Conservation (phyloP, 495 filamentous ascomycete species). For the Glarea lozoyensis region DNA sequence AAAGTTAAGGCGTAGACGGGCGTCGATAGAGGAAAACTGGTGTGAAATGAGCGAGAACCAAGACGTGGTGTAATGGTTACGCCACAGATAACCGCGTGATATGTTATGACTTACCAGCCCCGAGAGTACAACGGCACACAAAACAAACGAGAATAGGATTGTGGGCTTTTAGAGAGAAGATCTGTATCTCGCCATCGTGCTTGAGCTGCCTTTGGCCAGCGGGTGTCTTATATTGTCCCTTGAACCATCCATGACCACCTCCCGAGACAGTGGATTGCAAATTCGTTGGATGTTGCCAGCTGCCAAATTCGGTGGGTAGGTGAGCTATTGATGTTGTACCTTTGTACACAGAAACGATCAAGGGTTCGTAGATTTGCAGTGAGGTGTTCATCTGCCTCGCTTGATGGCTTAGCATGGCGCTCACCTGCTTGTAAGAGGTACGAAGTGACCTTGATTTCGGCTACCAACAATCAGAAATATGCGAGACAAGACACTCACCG, state of each 20-base stretch:
- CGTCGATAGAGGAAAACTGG: background rate
- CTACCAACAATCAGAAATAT: background rate
- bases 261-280: slow-evolving; percentile 3
- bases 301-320: background rate
- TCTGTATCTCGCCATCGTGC: slow-evolving; percentile 10
- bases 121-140: too few species aligned
- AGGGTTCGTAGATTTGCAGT: slow-evolving; percentile 2
- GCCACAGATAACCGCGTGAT: background rate
- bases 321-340: slow-evolving; percentile 3
- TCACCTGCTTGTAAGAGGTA: background rate
- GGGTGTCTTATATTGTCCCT: background rate
- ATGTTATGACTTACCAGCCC: too few species aligned
- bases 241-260: background rate
- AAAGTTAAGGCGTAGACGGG: background rate
- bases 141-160: background rate
- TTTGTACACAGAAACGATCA: background rate
- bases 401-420: background rate
- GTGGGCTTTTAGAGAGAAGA: background rate
- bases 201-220: background rate
- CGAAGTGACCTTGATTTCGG: background rate
- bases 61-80: background rate
- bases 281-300: background rate
- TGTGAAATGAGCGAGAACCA: background rate
- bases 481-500: background rate
- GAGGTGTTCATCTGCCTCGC: slow-evolving; percentile 1